Base-by-base conservation (phyloP, 2,329 filamentous ascomycete species). In the Zasmidium angulare region DNA sequence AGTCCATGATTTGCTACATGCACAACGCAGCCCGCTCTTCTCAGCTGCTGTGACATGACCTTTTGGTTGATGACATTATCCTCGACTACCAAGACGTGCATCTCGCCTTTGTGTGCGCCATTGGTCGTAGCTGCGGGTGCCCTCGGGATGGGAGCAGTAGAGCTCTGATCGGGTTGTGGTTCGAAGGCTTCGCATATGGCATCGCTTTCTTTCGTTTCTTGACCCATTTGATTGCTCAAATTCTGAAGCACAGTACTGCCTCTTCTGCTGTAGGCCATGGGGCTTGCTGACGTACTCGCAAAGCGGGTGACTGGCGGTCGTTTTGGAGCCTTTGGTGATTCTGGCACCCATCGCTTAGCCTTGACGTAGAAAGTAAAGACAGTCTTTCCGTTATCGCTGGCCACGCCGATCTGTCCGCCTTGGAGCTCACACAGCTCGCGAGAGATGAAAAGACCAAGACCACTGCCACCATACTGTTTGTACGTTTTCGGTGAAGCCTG, bases 351-450 rank as follows among this genome's bases (percentile, higher is more conserved):
- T 12, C 64, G 53, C 59, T 65, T 69, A 55, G 82, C 81, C 46
- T 60, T 58, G 36, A 72, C 70, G 61, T 76, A 80, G 65, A 80
- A 80, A 1, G 74, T 75, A 62, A 80, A 80, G 0, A 74, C 77
- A 1, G 75, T 77, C 66, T 84, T 58, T 2, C 71, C 72, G 11
- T 74, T 59, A 0, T 71, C 71, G 31, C 75, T 77, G 0, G 71
- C 69, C 3, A 80, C 78, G 2, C 78, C 78, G 26, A 80, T 80
- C 29, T 78, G 75, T 3, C 78, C 78, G 46, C 78, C 78, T 55
- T 74, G 71, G 9, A 72, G 56, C 57, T 80, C 76, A 10, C 75
- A 74, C 20, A 80, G 68, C 48, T 79, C 72, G n/a, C 77, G 75
- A 2, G 75, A 77, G 53, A 80, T 80, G 66, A 78, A 79, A 0